A percentile compares a stretch with the other conserved stretches of the same genome.
Evolutionary conservation across 1,284 basidiomycete species (phyloP).

Genomic region (Papiliotrema flavescens): DNA sequence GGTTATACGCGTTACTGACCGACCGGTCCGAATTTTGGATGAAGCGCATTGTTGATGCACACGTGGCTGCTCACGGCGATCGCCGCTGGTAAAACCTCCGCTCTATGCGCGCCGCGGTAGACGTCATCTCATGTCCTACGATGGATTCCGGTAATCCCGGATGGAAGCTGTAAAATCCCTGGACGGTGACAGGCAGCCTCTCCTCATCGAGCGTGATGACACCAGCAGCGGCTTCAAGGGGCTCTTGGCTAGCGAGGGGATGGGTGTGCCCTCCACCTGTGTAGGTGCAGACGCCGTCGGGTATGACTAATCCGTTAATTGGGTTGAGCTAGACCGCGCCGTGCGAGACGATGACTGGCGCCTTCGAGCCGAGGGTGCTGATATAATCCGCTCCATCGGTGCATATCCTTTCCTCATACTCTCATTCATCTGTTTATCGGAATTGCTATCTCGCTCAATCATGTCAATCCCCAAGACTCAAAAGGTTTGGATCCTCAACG

Average conservation of each 20-base stretch:
- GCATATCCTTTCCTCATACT: not conserved
- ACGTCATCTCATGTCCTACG: no score
- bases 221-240: no score
- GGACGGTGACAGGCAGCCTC: no score
- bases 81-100: not conserved
- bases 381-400: not conserved
- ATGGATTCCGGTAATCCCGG: no score
- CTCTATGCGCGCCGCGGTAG: not conserved
- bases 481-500: constrained; percentile 23
- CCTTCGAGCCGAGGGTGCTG: not conserved
- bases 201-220: no score
- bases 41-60: not conserved
- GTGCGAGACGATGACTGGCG: no score
- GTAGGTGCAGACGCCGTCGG: no score
- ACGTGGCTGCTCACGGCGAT: not conserved
- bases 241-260: no score
- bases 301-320: no score
- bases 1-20: not conserved
- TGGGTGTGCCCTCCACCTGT: no score
- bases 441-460: not conserved
- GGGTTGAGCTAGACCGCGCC: no score
- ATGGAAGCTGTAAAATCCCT: no score
- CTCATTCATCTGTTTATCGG: not conserved
- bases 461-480: constrained; percentile 1
- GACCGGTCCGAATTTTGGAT: not conserved